Evolutionary conservation across 352 stramenopile species (phyloP).

Genomic region (Phytophthora syringae): DNA sequence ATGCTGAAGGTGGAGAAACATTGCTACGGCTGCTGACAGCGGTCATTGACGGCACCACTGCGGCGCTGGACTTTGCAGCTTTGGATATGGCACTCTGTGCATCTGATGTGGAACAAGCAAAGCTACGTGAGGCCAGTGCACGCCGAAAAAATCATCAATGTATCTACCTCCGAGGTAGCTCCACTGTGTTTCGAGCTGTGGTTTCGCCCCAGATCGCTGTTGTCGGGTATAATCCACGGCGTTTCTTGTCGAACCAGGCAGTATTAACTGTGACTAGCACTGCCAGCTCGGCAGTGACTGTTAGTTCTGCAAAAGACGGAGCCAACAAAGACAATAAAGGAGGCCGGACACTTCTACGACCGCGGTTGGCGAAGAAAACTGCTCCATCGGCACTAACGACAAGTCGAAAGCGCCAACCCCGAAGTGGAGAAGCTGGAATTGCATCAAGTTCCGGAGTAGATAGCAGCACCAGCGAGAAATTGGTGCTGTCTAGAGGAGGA

Average conservation of each 20-base stretch:
- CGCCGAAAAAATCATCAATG: constrained; percentile 61
- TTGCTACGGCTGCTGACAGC: constrained; percentile 57
- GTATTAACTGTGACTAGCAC: not conserved
- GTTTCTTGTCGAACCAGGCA: constrained; percentile 21
- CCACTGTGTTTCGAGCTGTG: constrained; percentile 54
- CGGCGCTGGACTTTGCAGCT: constrained; percentile 49
- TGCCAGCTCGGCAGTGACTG: not conserved
- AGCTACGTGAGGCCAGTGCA: constrained; percentile 44
- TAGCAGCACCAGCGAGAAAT: constrained; percentile 17
- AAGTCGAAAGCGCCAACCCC: constrained; percentile 23
- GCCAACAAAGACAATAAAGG: constrained; percentile 25
- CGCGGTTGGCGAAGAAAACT: constrained; percentile 17
- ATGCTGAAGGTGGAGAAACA: constrained; percentile 55
- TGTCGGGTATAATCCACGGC: constrained; percentile 49
- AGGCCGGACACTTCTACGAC: constrained; percentile 23
- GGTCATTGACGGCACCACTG: constrained; percentile 48
- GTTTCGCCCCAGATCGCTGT: constrained; percentile 52
- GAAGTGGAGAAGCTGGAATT: constrained; percentile 11
- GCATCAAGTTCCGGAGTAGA: constrained; percentile 7
- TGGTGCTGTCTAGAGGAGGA: constrained; percentile 24
- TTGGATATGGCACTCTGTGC: constrained; percentile 52
- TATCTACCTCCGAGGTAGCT: constrained; percentile 56
- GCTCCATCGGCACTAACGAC: constrained; percentile 6
- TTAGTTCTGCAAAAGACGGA: constrained; percentile 10
- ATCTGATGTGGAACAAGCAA: constrained; percentile 39